Evolutionary conservation across 148 eudicot genomes (phyloP).

Genomic region (Mesembryanthemum crystallinum): DNA sequence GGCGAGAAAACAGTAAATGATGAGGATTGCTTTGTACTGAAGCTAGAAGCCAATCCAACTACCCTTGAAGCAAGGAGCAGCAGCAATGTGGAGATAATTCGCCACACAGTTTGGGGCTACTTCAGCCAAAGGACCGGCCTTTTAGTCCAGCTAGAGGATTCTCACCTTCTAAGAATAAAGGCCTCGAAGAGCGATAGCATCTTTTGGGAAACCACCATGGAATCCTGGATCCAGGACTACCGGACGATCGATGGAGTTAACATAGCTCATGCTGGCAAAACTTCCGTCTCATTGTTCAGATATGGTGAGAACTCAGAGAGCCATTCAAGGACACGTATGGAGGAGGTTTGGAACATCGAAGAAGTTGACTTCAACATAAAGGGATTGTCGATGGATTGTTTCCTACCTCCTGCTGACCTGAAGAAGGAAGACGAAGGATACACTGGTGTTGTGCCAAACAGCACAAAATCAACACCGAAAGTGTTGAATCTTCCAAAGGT

Average conservation of each 20-base stretch:
- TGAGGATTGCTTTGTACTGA: slow-evolving; percentile 81
- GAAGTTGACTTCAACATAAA: slow-evolving; percentile 86
- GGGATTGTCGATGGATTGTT: slow-evolving; percentile 71
- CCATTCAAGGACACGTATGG: slow-evolving; percentile 72
- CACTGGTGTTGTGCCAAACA: background rate
- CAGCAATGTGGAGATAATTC: slow-evolving; percentile 68
- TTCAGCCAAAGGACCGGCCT: slow-evolving; percentile 93
- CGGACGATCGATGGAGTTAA: slow-evolving; percentile 69
- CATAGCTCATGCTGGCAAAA: slow-evolving; percentile 75
- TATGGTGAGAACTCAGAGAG: slow-evolving; percentile 64
- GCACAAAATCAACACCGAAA: background rate
- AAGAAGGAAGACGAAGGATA: slow-evolving; percentile 35
- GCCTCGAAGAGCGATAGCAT: slow-evolving; percentile 50
- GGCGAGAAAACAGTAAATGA: slow-evolving; percentile 67
- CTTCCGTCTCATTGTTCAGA: slow-evolving; percentile 58
- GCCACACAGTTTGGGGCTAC: slow-evolving; percentile 86
- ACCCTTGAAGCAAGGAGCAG: slow-evolving; percentile 72
- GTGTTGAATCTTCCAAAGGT: background rate
- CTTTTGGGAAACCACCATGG: slow-evolving; percentile 98
- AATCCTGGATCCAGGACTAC: slow-evolving; percentile 66
- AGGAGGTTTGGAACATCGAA: slow-evolving; percentile 80
- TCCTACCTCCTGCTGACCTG: slow-evolving; percentile 78
- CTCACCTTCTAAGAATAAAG: slow-evolving; percentile 73
- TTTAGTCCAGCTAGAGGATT: slow-evolving; percentile 66
- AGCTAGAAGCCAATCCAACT: slow-evolving; percentile 64